Base-by-base conservation (phyloP, 805 yeast genomes). In the Nakazawaea pomicola region DNA sequence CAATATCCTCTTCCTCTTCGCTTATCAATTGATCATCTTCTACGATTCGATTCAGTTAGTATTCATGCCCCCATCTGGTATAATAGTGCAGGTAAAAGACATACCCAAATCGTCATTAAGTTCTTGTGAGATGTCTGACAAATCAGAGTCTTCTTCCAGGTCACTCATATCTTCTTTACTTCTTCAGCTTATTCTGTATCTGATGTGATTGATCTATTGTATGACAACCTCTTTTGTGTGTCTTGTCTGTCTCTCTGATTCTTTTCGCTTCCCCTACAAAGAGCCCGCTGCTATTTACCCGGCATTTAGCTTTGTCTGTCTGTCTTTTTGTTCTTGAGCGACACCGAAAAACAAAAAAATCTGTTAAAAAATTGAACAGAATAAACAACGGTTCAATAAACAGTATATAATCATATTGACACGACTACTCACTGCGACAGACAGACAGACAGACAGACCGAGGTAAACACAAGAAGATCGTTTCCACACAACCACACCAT, bases 351-450 rank as follows among this genome's bases (percentile, higher is more conserved):
- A 28, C 16, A 12, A 27, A 27, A 24, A 15, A 27, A 16, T 23
- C 25, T 23, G 25, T 23, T 23, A 23, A 25, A 35, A 27, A 36
- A 27, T n/a, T n/a, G n/a, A n/a, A n/a, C n/a, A n/a, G n/a, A n/a
- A 29, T 20, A 18, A n/a, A 28, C 23, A 19, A 36, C 40, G 33
- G 40, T 29, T 28, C 33, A 29, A 29, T 20, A 36, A 33, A 4
- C 17, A 23, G 21, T 18, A 25, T 18, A 29, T 10, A 21, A 40
- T 40, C 43, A 34, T 40, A 40, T 40, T 40, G 43, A 40, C 43
- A 40, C 43, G 39, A 31, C 7, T 23, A 37, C 33, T 15, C 27
- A 18, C 12, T 17, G n/a, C n/a, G n/a, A n/a, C n/a, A n/a, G n/a
- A n/a, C n/a, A n/a, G n/a, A n/a, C n/a, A n/a, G n/a, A n/a, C n/a